These are phyloP conservation scores for Polyplosphaeria fusca DNA, from an alignment of 495 filamentous ascomycete species.

Conservation along the genomic window DNA sequence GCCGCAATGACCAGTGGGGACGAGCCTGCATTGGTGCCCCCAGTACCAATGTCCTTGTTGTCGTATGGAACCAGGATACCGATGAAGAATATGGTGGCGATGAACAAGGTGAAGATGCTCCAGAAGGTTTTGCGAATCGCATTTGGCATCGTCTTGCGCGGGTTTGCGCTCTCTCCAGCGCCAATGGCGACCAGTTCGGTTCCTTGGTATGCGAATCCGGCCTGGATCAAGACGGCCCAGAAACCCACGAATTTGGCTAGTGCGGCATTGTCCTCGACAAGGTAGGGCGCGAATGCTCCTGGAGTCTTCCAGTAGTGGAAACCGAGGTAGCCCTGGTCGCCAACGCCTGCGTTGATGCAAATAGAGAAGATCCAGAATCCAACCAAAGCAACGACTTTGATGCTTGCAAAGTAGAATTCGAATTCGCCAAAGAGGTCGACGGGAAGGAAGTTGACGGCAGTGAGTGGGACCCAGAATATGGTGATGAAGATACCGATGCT, in stretches of 20 bases:
- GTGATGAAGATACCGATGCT: conserved; percentile 38
- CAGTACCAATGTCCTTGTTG: conserved; percentile 29
- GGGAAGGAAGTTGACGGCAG: conserved; percentile 29
- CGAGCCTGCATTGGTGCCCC: conserved; percentile 28
- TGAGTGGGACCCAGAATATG: conserved; percentile 33
- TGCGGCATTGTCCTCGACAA: conserved; percentile 16
- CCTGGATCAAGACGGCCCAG: conserved; percentile 33
- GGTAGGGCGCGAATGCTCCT: conserved; percentile 32
- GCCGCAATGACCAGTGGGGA: conserved; percentile 34
- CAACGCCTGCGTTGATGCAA: conserved; percentile 32
- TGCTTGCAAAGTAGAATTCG: conserved; percentile 35
- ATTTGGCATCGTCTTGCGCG: conserved; percentile 31
- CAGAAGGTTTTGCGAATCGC: conserved; percentile 34
- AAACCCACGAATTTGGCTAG: conserved; percentile 35
- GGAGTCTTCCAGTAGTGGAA: conserved; percentile 33
- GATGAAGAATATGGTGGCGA: conserved; percentile 33
- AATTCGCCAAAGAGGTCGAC: conserved; percentile 33
- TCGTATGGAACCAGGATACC: conserved; percentile 37
- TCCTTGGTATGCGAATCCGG: conserved; percentile 34
- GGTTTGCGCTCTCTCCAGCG: conserved; percentile 32
- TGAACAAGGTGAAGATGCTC: conserved; percentile 27
- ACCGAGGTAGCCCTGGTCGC: conserved; percentile 29
- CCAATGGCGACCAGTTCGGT: conserved; percentile 34
- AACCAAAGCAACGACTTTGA: conserved; percentile 32
- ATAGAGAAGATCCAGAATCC: conserved; percentile 33